Percentiles rank a stretch among this genome's conserved stretches.
phyloP scores from a whole-genome alignment of 2,329 filamentous ascomycete genomes.

The Colletotrichum viniferum region DNA sequence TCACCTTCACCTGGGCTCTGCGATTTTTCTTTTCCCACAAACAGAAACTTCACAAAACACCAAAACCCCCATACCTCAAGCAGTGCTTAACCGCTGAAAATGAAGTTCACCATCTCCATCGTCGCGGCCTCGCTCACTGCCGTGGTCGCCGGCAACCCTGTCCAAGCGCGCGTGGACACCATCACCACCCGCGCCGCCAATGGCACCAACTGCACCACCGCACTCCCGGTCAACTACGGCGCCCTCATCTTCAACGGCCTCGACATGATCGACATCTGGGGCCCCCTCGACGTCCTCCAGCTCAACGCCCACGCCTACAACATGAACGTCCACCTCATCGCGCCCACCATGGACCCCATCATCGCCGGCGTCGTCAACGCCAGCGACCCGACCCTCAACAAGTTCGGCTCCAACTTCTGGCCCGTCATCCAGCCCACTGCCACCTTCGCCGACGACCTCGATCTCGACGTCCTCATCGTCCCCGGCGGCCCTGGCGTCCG shows the following conservation, averaged over 20 bases:
- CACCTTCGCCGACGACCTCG: conserved; percentile 57
- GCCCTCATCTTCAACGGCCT: conserved; percentile 22
- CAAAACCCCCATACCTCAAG: background rate
- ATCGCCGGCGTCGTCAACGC: conserved; percentile 31
- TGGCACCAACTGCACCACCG: background rate
- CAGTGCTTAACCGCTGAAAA: background rate
- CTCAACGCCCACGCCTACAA: conserved; percentile 15
- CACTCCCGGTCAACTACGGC: conserved; percentile 19
- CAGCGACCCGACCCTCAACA: conserved; percentile 30
- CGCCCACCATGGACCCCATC: conserved; percentile 45
- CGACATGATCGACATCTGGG: conserved; percentile 26
- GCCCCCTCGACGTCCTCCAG: conserved; percentile 25
- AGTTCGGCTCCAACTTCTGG: conserved; percentile 38
- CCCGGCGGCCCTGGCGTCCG: conserved; percentile 64
- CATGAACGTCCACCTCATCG: conserved; percentile 46
- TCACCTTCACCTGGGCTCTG: background rate
- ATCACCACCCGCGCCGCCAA: background rate
- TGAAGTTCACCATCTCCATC: background rate
- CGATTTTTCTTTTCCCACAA: background rate
- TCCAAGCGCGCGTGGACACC: background rate
- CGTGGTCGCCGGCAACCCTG: background rate
- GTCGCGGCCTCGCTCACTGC: background rate
- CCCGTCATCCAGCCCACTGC: conserved; percentile 43
- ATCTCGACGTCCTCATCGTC: conserved; percentile 69
- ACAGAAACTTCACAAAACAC: background rate